Evolutionary conservation across 441 rosid species (phyloP).

Genomic region (Raphanus hybrid): DNA sequence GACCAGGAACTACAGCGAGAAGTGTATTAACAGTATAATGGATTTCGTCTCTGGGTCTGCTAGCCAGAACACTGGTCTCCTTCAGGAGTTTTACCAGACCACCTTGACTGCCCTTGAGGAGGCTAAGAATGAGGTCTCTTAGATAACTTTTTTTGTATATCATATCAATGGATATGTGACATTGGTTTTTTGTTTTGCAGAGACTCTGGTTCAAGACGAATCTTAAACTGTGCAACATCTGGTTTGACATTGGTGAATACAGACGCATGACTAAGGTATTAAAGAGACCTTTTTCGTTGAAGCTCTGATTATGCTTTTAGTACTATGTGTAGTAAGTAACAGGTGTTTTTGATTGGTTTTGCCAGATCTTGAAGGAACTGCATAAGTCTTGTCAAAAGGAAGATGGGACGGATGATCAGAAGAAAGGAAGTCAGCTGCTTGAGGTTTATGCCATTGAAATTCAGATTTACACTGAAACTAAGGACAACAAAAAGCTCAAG

Average conservation of each 20-base stretch:
- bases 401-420: conserved; percentile 98
- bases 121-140: conserved; percentile 93
- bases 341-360: not conserved
- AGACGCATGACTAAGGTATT: conserved; percentile 95
- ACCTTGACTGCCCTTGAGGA: conserved; percentile 98
- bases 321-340: not conserved
- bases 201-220: conserved; percentile 99
- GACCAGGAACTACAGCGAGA: conserved; percentile 96
- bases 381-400: conserved; percentile 97
- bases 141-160: not conserved
- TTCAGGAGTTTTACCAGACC: conserved; percentile 94
- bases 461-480: conserved; percentile 98
- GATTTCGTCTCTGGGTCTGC: conserved; percentile 99
- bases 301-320: too few species aligned
- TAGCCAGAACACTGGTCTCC: conserved; percentile 84
- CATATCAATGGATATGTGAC: conserved; percentile 30
- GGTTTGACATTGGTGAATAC: conserved; percentile 99
- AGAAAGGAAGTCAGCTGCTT: conserved; percentile 99
- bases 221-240: conserved; percentile 97
- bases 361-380: conserved; percentile 91
- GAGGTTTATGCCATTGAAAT: conserved; percentile 98
- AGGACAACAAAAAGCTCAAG: conserved; percentile 98
- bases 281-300: not conserved
- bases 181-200: conserved; percentile 51
- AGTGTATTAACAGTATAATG: conserved; percentile 98